Conservation (phyloP, 768 basidiomycete genomes). For the Podaxis carcinomalis region DNA sequence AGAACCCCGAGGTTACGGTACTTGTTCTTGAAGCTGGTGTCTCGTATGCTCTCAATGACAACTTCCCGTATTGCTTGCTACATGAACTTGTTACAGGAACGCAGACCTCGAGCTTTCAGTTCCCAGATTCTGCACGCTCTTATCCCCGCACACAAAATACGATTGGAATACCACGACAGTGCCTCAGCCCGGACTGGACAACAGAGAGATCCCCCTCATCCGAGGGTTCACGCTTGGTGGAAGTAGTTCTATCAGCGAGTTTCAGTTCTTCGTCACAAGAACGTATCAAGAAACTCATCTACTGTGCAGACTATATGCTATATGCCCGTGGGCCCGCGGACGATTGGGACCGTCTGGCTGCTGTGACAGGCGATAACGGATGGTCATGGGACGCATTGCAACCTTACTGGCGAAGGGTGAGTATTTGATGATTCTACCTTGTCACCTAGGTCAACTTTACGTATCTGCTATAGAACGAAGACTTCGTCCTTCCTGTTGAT, state of each 20-base stretch:
- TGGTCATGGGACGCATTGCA: slow-evolving; percentile 32
- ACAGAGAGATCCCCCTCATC: slow-evolving; percentile 19
- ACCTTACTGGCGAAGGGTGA: slow-evolving; percentile 27
- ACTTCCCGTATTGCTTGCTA: background rate
- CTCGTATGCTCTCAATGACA: slow-evolving; percentile 12
- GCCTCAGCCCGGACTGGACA: slow-evolving; percentile 19
- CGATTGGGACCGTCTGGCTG: slow-evolving; percentile 23
- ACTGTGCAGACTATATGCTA: slow-evolving; percentile 25
- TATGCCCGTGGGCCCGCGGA: slow-evolving; percentile 29
- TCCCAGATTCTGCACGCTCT: background rate
- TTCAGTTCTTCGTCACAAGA: too few relatives aligned
- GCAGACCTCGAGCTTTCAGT: background rate
- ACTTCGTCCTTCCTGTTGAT: slow-evolving; percentile 29
- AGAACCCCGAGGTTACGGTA: slow-evolving; percentile 24
- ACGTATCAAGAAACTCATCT: background rate
- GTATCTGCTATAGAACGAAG: slow-evolving; percentile 27
- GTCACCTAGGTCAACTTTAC: background rate
- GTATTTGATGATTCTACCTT: background rate
- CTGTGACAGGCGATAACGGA: slow-evolving; percentile 26
- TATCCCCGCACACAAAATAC: slow-evolving; percentile 11
- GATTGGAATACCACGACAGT: slow-evolving; percentile 28
- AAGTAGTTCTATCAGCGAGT: slow-evolving; percentile 22
- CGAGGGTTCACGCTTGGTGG: slow-evolving; percentile 26
- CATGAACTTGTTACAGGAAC: background rate
- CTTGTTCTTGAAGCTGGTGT: slow-evolving; percentile 29